Evolutionary conservation across 2,329 filamentous ascomycete species (phyloP), one percentile per base, ranked within the genome.

Genomic region (Thielaviopsis punctulata): DNA sequence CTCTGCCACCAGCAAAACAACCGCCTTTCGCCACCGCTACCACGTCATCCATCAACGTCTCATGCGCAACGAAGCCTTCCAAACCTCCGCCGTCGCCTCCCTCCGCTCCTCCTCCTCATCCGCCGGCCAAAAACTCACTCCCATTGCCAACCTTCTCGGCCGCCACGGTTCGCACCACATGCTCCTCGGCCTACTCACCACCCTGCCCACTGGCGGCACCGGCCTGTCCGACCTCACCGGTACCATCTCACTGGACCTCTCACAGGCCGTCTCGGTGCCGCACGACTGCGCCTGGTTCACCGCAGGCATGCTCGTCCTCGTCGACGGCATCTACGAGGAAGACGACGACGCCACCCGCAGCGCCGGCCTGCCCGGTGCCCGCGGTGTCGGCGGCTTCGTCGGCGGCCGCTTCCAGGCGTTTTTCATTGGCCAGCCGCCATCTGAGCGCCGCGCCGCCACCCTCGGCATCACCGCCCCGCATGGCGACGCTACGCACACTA

Each of bases 251-350:
- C 71, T 98, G 1, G 88, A 96, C 59, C 68, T 96, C 10, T 76
- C 80, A 19, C 84, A 90, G 61, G 86, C 90, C 0, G 79, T 81
- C 21, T 79, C 84, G 13, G 82, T 95, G 52, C 89, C 89, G 0
- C 81, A 87, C 55, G 82, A 90, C 61, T 87, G 86, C 22, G 83
- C 86, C 3, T 98, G 88, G 84, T 95, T 95, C 62, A 80, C 83
- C 4, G 89, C 92, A 0, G 93, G 93, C 2, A 96, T 96, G 88
- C 85, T 98, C 47, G 85, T 96, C 3, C 74, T 98, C 0, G 79
- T 95, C 0, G 92, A 98, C 60, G 92, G 92, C 6, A 80, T 90
- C n/a, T 98, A 98, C 62, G 88, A 95, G 63, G 92, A 96, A 64
- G 88, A 95, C 60, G 88, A 95, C 59, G 86, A 88, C 56, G 76